These are phyloP conservation scores for Coemansia sp. DNA, from an alignment of 192 early-diverging fungal species.

Conservation along the genomic window DNA sequence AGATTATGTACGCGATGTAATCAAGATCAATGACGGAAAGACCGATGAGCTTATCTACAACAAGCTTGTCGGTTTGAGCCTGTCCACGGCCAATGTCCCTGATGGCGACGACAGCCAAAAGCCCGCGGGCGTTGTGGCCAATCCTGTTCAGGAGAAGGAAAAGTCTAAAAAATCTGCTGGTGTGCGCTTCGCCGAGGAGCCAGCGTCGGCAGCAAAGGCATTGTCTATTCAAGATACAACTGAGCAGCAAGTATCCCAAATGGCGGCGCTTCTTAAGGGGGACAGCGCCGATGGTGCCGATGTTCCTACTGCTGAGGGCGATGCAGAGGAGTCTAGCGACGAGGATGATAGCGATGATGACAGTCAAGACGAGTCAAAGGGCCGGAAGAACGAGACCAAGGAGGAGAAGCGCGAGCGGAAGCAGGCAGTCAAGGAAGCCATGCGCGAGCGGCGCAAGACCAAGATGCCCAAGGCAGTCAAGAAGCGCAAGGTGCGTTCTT, in stretches of 20 bases:
- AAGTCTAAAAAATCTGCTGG: constrained; percentile 57
- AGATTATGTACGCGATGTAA: constrained; percentile 83
- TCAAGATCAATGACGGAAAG: constrained; percentile 73
- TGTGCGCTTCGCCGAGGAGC: constrained; percentile 35
- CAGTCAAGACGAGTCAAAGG: constrained; percentile 56
- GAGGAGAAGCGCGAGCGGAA: constrained; percentile 91
- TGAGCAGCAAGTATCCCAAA: background rate
- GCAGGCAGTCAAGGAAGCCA: constrained; percentile 84
- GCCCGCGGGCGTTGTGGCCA: background rate
- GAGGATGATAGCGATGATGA: constrained; percentile 50
- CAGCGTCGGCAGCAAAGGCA: background rate
- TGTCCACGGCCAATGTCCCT: constrained; percentile 47
- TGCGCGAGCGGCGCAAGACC: constrained; percentile 87
- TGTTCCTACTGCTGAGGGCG: constrained; percentile 16
- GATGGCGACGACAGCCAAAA: background rate
- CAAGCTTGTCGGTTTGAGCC: constrained; percentile 65
- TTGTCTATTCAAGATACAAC: background rate
- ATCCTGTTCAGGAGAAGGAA: constrained; percentile 1
- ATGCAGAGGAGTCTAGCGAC: constrained; percentile 2
- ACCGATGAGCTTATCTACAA: constrained; percentile 63
- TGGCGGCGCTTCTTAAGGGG: background rate
- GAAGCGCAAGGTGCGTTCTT: constrained; percentile 85
- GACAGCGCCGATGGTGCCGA: constrained; percentile 26
- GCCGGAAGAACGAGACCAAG: constrained; percentile 85
- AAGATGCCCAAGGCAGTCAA: constrained; percentile 98